Evolutionary conservation across 2,329 filamentous ascomycete species (phyloP).

Genomic region (Pseudogymnoascus sp.): DNA sequence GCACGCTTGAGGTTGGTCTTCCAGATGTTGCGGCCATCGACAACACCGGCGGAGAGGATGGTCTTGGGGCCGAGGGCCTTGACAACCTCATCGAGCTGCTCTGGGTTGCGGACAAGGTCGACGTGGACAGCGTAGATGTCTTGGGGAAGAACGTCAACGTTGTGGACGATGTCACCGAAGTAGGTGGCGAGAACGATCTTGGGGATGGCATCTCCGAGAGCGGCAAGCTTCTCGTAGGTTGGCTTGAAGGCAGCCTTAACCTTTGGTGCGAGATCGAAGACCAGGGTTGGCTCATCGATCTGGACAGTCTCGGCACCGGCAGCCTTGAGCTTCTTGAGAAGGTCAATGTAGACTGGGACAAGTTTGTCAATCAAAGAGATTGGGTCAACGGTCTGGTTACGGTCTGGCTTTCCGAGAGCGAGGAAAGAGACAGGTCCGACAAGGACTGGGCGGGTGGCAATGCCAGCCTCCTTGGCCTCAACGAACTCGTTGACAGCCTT

Average conservation of each 20-base stretch:
- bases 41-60: conserved; percentile 87
- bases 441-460: conserved; percentile 86
- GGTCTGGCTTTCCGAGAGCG: conserved; percentile 94
- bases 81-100: conserved; percentile 86
- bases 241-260: conserved; percentile 97
- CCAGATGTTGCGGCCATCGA: conserved; percentile 99
- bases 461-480: conserved; percentile 96
- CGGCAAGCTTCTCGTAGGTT: conserved; percentile 80
- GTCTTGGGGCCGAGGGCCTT: conserved; percentile 80
- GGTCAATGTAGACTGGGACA: conserved; percentile 87
- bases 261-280: conserved; percentile 85
- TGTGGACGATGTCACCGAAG: conserved; percentile 99
- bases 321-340: conserved; percentile 86
- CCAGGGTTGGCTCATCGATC: conserved; percentile 95
- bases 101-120: conserved; percentile 95
- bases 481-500: conserved; percentile 93
- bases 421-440: conserved; percentile 97
- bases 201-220: conserved; percentile 72
- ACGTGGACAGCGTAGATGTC: conserved; percentile 81
- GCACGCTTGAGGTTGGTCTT: conserved; percentile 98
- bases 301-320: conserved; percentile 95
- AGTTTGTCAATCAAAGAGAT: conserved; percentile 92
- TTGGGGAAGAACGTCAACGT: conserved; percentile 81
- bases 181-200: conserved; percentile 90
- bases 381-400: conserved; percentile 84